Evolutionary conservation across 2,329 filamentous ascomycete species (phyloP), one percentile per base, ranked within the genome.

Genomic region (Pestalotiopsis sp.): DNA sequence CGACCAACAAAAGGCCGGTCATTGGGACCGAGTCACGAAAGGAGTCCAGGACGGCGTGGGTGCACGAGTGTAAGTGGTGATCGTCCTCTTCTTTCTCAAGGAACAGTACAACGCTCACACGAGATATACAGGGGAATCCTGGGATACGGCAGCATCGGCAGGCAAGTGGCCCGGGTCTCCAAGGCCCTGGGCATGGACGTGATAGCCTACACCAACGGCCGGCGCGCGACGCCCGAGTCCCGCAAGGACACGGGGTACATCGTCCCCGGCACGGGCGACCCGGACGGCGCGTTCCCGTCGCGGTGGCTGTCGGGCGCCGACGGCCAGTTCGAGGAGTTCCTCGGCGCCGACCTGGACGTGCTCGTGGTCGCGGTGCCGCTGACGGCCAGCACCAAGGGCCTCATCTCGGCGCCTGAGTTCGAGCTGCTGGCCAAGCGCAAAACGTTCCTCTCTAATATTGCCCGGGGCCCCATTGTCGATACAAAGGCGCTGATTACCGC

Each of bases 191-290:
- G 91, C 12, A 90, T 91, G 86, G 83, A 88, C 39, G 87, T 93
- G 1, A 82, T 91, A 71, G 91, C 91, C 1, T 92, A 90, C 80
- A 93, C 91, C 1, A 90, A 90, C 6, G 85, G 84, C 2, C 86
- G 89, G 0, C 86, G 88, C 59, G 75, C 82, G 7, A 92, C 91
- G 0, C 83, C 87, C 0, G 89, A 89, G 70, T 89, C 86, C 17
- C 86, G 85, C 62, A 80, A 78, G 60, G 90, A 93, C 76, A 75
- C 78, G 3, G 87, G 87, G 7, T 93, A 89, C 78, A 86, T 90
- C 67, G 85, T 92, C 0, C 90, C 91, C 0, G 87, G 89, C 2
- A 91, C 90, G 2, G 83, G 83, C 5, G 83, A 85, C 69, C 77
- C 79, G 0, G 78, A 80, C 0, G 83, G 83, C n/a, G 67, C 70